These are phyloP conservation scores for Yamadazyma oceani DNA, from an alignment of 1,139 yeast species.

Conservation along the genomic window DNA sequence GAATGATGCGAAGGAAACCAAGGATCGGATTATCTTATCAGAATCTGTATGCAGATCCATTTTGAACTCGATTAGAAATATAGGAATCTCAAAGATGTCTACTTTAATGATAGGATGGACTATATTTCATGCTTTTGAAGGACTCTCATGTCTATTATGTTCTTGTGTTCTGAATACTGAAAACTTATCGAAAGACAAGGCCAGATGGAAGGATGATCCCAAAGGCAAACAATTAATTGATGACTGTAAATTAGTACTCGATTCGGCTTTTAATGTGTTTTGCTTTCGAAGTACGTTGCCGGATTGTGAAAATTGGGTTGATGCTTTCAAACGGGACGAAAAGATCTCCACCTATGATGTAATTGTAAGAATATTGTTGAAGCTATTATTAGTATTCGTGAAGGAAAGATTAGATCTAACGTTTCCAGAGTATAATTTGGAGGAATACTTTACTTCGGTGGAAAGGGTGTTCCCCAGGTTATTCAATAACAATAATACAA, in stretches of 20 bases:
- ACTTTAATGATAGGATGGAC: constrained; percentile 32
- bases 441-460: constrained; percentile 18
- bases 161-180: constrained; percentile 23
- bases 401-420: constrained; percentile 14
- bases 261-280: constrained; percentile 16
- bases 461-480: constrained; percentile 22
- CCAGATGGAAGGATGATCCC: neutral
- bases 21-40: constrained; percentile 21
- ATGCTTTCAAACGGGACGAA: constrained; percentile 13
- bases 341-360: constrained; percentile 19
- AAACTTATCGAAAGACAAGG: neutral
- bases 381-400: constrained; percentile 19
- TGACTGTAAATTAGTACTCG: constrained; percentile 31
- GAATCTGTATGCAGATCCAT: constrained; percentile 36
- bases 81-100: constrained; percentile 18
- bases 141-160: constrained; percentile 31
- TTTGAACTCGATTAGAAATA: constrained; percentile 21
- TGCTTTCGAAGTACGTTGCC: constrained; percentile 3
- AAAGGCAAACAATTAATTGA: constrained; percentile 14
- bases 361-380: constrained; percentile 20
- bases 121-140: constrained; percentile 31
- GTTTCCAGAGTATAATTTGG: constrained; percentile 16
- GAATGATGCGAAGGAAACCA: neutral
- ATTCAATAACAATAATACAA: constrained; percentile 15
- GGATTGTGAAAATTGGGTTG: constrained; percentile 2